A percentile compares a stretch with the other conserved stretches of the same genome.
Evolutionary conservation across 805 yeast genomes (phyloP).

Genomic region (Wickerhamiella nectarea): DNA sequence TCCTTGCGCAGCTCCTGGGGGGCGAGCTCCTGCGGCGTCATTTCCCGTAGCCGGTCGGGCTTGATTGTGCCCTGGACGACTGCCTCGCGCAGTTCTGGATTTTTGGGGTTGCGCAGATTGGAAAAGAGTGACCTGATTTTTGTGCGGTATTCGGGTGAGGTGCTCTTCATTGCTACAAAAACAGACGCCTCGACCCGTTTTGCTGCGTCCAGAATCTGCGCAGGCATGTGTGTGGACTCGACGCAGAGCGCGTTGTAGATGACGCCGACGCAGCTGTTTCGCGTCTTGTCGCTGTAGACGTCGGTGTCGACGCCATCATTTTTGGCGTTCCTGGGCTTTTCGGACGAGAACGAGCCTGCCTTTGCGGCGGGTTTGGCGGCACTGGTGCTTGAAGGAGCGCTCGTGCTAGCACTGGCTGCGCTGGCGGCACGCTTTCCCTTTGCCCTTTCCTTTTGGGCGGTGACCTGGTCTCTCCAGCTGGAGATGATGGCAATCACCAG

Average conservation of each 20-base stretch:
- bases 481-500: constrained; percentile 73
- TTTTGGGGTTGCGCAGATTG: constrained; percentile 78
- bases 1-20: constrained; percentile 81
- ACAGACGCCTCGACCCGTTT: constrained; percentile 63
- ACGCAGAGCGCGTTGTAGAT: constrained; percentile 80
- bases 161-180: constrained; percentile 42
- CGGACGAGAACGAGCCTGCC: constrained; percentile 26
- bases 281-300: constrained; percentile 58
- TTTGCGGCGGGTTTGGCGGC: constrained; percentile 4
- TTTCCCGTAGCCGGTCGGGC: constrained; percentile 52
- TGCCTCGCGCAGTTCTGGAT: constrained; percentile 66
- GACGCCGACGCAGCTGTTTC: constrained; percentile 75
- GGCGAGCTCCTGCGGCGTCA: constrained; percentile 93
- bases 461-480: constrained; percentile 82
- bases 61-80: constrained; percentile 53
- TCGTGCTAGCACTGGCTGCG: constrained; percentile 12
- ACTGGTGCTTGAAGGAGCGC: constrained; percentile 5
- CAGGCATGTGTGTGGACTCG: constrained; percentile 51
- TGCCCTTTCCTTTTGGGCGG: constrained; percentile 24
- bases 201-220: constrained; percentile 46
- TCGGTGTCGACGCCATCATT: constrained; percentile 66
- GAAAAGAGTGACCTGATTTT: constrained; percentile 76
- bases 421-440: constrained; percentile 7
- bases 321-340: constrained; percentile 56
- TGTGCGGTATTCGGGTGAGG: constrained; percentile 50